Base-by-base conservation (phyloP, 2,329 filamentous ascomycete genomes). In the Alternaria longipes region DNA sequence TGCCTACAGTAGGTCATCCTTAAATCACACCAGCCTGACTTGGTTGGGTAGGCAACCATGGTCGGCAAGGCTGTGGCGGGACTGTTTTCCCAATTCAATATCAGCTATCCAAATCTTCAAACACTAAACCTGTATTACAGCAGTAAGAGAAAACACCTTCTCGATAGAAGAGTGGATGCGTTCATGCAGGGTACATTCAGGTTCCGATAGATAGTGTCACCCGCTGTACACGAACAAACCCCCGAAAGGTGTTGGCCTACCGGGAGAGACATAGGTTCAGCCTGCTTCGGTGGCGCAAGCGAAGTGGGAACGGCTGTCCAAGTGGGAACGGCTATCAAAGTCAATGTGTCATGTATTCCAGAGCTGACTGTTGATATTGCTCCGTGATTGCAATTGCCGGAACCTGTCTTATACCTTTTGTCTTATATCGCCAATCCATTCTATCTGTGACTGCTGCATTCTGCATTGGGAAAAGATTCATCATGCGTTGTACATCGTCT, bases 11-110 rank as follows among this genome's bases (percentile, higher is more conserved):
- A 24, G 26, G 24, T 42, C 41, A 47, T 36, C 42, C 22, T 28
- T 12, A 38, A 50, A 34, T 36, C 30, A 24, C 20, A 18, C 46
- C 20, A 50, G 32, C 46, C 32, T 20, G 22, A 50, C 30, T 24
- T 38, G 36, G 56, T 60, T 53, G 59, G 56, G 53, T 53, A 42
- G 38, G 56, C 58, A 59, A 60, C 58, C 32, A 38, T 32, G 30
- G 36, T 8, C 26, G 49, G 40, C 40, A 49, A 63, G 42, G 36
- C 62, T 59, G 56, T 55, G 53, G 30, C 32, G 12, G 32, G 14
- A 7, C 32, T 36, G 32, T 36, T 36, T 36, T 14, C 11, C 32
- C 5, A 36, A 6, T 49, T 30, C 30, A 18, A 49, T n/a, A 49
- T 34, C 46, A 34, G 14, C 30, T 49, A 22, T 49, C 30, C 46